Conservation (phyloP, 352 stramenopile genomes). For the Globisporangium polare region DNA sequence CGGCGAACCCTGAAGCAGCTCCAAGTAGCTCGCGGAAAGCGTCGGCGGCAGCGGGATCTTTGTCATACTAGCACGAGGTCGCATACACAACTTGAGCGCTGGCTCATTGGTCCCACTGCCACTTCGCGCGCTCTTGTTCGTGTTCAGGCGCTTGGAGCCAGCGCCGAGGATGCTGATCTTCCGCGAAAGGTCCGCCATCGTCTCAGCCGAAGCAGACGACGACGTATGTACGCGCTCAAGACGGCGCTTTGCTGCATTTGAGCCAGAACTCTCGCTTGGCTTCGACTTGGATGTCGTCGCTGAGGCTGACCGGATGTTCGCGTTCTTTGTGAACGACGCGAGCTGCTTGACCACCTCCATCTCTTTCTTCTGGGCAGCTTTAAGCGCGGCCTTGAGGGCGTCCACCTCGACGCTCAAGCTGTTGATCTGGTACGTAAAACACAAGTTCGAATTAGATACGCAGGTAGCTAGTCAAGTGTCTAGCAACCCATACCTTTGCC, state of each 20-base stretch:
- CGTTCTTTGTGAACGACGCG: constrained; percentile 24
- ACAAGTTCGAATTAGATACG: not conserved
- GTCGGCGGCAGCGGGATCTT: constrained; percentile 34
- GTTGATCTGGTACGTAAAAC: constrained; percentile 38
- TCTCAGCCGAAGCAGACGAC: not conserved
- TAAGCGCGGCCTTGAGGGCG: constrained; percentile 26
- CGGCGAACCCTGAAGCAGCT: not conserved
- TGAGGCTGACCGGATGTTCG: not conserved
- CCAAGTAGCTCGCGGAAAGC: constrained; percentile 13
- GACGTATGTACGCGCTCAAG: constrained; percentile 1
- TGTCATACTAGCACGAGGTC: constrained; percentile 22
- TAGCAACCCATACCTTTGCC: constrained; percentile 26
- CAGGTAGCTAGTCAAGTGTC: not conserved
- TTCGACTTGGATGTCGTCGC: not conserved
- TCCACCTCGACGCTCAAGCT: constrained; percentile 36
- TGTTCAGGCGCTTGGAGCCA: not conserved
- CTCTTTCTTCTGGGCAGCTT: constrained; percentile 36
- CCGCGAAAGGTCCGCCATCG: not conserved
- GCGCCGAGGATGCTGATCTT: constrained; percentile 5
- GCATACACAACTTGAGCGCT: constrained; percentile 11
- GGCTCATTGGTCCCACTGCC: not conserved
- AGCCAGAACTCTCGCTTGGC: not conserved
- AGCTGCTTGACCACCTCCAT: constrained; percentile 42
- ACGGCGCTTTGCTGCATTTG: constrained; percentile 2
- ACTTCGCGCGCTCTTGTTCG: not conserved